Conservation (phyloP, 1,139 yeast species). For the Waltiozyma sp. region DNA sequence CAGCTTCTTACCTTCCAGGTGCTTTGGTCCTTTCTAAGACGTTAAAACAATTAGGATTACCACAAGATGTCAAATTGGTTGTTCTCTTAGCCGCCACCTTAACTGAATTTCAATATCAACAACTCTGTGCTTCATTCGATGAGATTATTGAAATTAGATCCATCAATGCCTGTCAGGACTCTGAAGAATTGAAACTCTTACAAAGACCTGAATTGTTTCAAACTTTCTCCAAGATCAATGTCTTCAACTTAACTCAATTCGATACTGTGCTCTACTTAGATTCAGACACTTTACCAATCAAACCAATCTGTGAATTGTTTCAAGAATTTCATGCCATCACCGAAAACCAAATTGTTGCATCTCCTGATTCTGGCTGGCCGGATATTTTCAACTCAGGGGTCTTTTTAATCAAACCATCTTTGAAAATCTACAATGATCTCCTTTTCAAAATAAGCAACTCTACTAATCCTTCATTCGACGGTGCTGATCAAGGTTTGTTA, state of each 20-base stretch:
- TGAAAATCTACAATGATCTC: slow-evolving; percentile 34
- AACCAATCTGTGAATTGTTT: slow-evolving; percentile 32
- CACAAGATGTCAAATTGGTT: slow-evolving; percentile 14
- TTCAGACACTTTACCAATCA: slow-evolving; percentile 66
- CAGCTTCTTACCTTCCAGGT: slow-evolving; percentile 65
- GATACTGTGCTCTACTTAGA: slow-evolving; percentile 65
- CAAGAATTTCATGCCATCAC: slow-evolving; percentile 21
- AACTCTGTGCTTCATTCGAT: slow-evolving; percentile 18
- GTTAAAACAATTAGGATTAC: slow-evolving; percentile 19
- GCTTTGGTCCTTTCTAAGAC: slow-evolving; percentile 51
- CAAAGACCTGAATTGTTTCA: slow-evolving; percentile 65
- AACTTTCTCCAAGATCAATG: slow-evolving; percentile 61
- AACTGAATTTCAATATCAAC: slow-evolving; percentile 13
- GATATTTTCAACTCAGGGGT: slow-evolving; percentile 91
- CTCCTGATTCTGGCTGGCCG: slow-evolving; percentile 96
- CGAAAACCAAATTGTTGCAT: slow-evolving; percentile 43
- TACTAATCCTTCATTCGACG: slow-evolving; percentile 58
- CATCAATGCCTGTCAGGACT: slow-evolving; percentile 19
- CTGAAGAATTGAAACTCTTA: slow-evolving; percentile 32
- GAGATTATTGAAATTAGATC: slow-evolving; percentile 24
- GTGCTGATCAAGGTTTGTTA: slow-evolving; percentile 90
- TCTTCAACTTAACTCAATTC: slow-evolving; percentile 58
- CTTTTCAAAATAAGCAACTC: slow-evolving; percentile 23
- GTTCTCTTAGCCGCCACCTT: slow-evolving; percentile 24
- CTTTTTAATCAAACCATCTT: slow-evolving; percentile 53